Percentiles rank a stretch among this genome's conserved stretches.
Evolutionary conservation across 2,329 filamentous ascomycete species (phyloP).

Genomic region (Colletotrichum kahawae): DNA sequence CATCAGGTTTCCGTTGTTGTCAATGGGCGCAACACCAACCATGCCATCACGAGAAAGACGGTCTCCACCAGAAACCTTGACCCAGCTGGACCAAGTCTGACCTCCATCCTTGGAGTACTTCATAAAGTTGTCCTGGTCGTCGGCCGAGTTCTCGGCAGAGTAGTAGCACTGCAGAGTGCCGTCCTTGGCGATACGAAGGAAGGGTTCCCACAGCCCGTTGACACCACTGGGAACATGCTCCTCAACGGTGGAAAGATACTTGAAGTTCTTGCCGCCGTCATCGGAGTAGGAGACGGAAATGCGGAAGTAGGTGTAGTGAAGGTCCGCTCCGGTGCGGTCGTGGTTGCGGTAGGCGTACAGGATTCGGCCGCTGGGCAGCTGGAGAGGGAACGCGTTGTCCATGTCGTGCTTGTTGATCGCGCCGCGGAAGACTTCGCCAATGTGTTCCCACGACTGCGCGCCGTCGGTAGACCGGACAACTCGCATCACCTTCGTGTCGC

Average conservation of each 20-base stretch:
- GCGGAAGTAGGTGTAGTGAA: conserved; percentile 39
- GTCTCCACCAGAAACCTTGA: conserved; percentile 39
- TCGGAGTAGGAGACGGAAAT: conserved; percentile 47
- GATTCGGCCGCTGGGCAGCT: conserved; percentile 38
- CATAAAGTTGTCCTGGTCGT: conserved; percentile 48
- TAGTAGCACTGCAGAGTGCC: conserved; percentile 49
- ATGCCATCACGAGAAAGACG: conserved; percentile 46
- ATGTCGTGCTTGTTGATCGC: conserved; percentile 29
- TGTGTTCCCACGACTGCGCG: conserved; percentile 30
- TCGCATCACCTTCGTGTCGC: conserved; percentile 27
- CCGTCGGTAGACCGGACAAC: conserved; percentile 30
- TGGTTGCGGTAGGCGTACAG: conserved; percentile 43
- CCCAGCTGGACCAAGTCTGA: conserved; percentile 36
- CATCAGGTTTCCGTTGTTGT: conserved; percentile 36
- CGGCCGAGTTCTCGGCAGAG: conserved; percentile 40
- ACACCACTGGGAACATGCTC: conserved; percentile 24
- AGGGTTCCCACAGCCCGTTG: conserved; percentile 52
- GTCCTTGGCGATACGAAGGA: conserved; percentile 41
- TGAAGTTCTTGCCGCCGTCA: conserved; percentile 42
- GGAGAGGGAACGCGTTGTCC: conserved; percentile 38
- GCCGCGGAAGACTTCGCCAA: conserved; percentile 27
- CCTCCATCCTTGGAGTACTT: conserved; percentile 43
- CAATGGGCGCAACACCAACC: conserved; percentile 43
- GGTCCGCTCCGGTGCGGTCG: conserved; percentile 25
- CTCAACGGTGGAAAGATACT: conserved; percentile 34